Evolutionary conservation across 2,329 filamentous ascomycete genomes (phyloP).

Genomic region (Cladobotryum protrusum): DNA sequence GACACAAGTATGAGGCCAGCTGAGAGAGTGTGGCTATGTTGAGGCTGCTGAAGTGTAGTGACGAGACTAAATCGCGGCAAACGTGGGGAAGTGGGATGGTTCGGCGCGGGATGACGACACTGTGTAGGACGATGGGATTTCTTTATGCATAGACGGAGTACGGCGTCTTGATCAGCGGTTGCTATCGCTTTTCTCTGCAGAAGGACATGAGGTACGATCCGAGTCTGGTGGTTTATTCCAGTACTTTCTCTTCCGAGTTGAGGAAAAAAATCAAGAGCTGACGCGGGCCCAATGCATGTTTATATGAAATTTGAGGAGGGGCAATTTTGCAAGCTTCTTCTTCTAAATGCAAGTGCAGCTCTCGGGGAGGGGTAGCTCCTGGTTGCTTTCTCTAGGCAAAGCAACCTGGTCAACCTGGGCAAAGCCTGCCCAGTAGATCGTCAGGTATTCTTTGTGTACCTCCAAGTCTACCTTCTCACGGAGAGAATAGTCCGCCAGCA

Average conservation of each 20-base stretch:
- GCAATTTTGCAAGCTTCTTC: neutral
- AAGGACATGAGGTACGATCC: neutral
- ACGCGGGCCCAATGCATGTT: neutral
- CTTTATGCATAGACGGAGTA: neutral
- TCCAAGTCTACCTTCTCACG: too few species aligned
- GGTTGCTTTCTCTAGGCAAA: too few species aligned
- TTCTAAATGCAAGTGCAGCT: neutral
- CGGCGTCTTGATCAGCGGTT: neutral
- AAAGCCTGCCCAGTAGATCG: too few species aligned
- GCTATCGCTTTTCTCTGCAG: neutral
- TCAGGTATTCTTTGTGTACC: too few species aligned
- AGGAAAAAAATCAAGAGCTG: neutral
- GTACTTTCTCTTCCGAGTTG: too few species aligned
- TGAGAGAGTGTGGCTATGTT: neutral
- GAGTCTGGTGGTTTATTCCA: neutral
- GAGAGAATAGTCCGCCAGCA: too few species aligned
- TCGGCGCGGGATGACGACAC: slow-evolving; percentile 12
- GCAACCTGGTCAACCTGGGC: too few species aligned
- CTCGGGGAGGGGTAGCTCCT: neutral
- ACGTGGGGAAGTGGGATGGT: slow-evolving; percentile 9
- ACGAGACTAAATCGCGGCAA: neutral
- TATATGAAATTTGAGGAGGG: neutral
- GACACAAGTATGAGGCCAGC: neutral
- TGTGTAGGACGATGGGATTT: neutral
- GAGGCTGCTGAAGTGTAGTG: neutral